Conservation (phyloP, 257 asterid species). For the Asclepias syriaca region DNA sequence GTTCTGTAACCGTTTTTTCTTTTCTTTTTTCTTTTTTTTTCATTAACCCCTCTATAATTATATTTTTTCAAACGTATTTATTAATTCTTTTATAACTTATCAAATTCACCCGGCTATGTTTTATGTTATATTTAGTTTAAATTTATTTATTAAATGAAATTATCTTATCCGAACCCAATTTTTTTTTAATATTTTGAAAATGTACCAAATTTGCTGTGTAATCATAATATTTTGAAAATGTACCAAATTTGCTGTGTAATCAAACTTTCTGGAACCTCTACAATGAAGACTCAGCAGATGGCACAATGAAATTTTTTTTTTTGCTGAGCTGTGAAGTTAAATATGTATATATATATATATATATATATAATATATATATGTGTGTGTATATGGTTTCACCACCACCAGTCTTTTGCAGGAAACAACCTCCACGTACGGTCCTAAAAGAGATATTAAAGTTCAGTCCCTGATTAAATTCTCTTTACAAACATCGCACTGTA, state of each 20-base stretch:
- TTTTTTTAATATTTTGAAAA: too few species aligned
- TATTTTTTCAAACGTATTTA: too few species aligned
- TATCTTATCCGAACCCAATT: too few species aligned
- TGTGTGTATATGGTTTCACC: too few species aligned
- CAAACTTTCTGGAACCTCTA: conserved; percentile 1
- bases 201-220: background rate
- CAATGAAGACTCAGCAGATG: background rate
- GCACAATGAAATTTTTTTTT: conserved; percentile 11
- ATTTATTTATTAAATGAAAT: too few species aligned
- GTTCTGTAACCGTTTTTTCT: background rate
- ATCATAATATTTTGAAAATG: background rate
- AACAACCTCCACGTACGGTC: conserved; percentile 17
- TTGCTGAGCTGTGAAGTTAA: conserved; percentile 45
- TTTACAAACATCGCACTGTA: background rate
- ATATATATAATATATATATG: too few species aligned
- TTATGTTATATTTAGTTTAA: too few species aligned
- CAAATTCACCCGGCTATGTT: too few species aligned
- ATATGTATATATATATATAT: background rate
- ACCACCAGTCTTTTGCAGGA: too few species aligned
- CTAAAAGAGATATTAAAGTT: conserved; percentile 17
- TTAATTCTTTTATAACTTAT: too few species aligned
- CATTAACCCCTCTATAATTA: too few species aligned
- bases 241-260: background rate
- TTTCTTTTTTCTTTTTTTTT: background rate
- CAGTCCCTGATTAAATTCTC: conserved; percentile 23